Base-by-base conservation (phyloP, 164 flowering plant genomes). In the Vitis rotundifolia region DNA sequence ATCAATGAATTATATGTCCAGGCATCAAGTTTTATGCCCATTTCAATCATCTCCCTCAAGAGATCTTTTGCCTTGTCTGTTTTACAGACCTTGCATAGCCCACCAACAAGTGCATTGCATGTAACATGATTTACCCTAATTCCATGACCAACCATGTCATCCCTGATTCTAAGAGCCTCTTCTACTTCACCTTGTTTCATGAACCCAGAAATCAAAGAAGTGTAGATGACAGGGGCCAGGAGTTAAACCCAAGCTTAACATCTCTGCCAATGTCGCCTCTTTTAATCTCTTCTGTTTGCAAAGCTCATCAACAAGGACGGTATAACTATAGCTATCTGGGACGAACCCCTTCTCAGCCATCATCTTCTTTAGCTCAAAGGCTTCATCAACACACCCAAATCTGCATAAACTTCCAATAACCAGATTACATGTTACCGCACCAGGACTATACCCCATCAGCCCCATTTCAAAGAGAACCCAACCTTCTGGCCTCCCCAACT, bases 371-470 rank as follows among this genome's bases (percentile, higher is more conserved):
- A 90, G 53, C 75, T 75, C 77, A 51, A 86, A 63, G 5, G 91
- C 98, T 69, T 91, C 93, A 69, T 82, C 80, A 54, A 90, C 50
- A 50, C 56, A 71, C 28, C 94, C 90, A 37, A 49, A 47, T 72
- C 72, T 82, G 57, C 95, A 91, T 63, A 90, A 81, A 9, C 93
- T 92, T 57, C 73, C 81, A 16, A 91, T 82, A 31, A 87, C 71
- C 16, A 85, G 82, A 81, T 88, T 91, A 68, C 86, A 90, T 0
- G 88, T 78, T 15, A 87, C 76, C 68, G 75, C 16, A 75, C 74
- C 87, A 0, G 94, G 94, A 57, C 51, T 67, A 64, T 84, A 84
- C 14, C 91, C 92, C 66, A 85, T 86, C 77, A 77, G 77, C 58
- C 56, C 86, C 96, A 91, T 91, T 71, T 91, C 89, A 9, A 16